phyloP scores from a whole-genome alignment of 768 basidiomycete genomes.

The Daedaleopsis nitida region DNA sequence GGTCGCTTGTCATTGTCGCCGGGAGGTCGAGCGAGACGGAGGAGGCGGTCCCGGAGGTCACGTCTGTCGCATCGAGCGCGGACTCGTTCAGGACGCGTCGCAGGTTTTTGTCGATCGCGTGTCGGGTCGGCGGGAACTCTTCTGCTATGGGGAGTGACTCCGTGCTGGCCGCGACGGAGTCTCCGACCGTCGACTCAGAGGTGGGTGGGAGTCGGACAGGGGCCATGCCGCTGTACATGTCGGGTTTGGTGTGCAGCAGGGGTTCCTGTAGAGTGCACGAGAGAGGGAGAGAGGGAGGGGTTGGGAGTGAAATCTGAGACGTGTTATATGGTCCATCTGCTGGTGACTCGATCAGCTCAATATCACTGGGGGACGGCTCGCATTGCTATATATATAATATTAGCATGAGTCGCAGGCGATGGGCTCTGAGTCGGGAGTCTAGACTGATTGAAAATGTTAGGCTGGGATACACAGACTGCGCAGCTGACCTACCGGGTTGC shows the following conservation, averaged over 20 bases:
- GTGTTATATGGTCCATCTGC: no score
- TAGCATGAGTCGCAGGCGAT: background rate
- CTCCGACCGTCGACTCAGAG: background rate
- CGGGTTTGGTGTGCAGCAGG: background rate
- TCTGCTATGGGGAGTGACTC: background rate
- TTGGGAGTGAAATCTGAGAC: no score
- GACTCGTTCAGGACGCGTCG: slow-evolving; percentile 14
- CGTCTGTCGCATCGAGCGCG: slow-evolving; percentile 12
- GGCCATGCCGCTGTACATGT: no score
- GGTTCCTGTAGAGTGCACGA: no score
- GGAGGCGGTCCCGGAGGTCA: slow-evolving; percentile 9
- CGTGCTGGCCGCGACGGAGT: background rate
- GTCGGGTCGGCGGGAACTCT: background rate
- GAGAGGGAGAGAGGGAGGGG: background rate
- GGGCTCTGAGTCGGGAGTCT: background rate
- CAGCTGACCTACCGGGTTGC: slow-evolving; percentile 8
- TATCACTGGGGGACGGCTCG: slow-evolving; percentile 1
- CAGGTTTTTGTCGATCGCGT: slow-evolving; percentile 9
- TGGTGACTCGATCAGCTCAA: background rate
- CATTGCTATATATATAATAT: no score
- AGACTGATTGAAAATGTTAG: background rate
- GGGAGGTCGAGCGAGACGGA: slow-evolving; percentile 11
- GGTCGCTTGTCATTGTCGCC: slow-evolving; percentile 7
- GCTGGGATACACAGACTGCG: background rate
- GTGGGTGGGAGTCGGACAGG: background rate